These are phyloP conservation scores for Ophidiomyces ophidiicola DNA, from an alignment of 2,329 filamentous ascomycete species.

Conservation along the genomic window DNA sequence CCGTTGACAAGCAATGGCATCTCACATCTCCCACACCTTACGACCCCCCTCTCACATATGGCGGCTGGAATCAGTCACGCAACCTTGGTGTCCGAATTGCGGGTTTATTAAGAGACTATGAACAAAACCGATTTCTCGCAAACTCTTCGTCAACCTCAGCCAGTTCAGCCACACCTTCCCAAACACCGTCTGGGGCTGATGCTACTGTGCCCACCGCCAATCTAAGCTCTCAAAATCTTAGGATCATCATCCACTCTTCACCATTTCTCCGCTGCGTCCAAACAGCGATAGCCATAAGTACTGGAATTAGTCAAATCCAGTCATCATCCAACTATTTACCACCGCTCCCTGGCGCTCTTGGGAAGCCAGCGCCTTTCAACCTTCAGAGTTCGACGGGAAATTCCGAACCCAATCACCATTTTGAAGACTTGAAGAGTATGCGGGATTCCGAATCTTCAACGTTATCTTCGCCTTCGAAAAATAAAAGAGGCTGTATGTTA, in stretches of 20 bases:
- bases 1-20: conserved; percentile 91
- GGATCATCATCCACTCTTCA: conserved; percentile 81
- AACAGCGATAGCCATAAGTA: conserved; percentile 75
- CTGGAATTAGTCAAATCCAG: conserved; percentile 53
- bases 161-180: conserved; percentile 5
- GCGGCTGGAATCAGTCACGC: conserved; percentile 79
- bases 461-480: background rate
- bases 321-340: conserved; percentile 2
- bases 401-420: too few species aligned
- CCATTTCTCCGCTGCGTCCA: conserved; percentile 88
- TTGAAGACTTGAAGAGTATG: too few species aligned
- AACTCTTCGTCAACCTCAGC: background rate
- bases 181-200: background rate
- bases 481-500: conserved; percentile 32
- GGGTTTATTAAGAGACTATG: conserved; percentile 48
- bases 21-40: conserved; percentile 86
- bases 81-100: conserved; percentile 72
- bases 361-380: too few species aligned
- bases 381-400: too few species aligned
- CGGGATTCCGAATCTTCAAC: too few species aligned
- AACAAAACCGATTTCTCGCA: conserved; percentile 18
- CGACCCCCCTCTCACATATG: conserved; percentile 88
- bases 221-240: conserved; percentile 45
- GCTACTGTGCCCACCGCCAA: background rate
- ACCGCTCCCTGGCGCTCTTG: conserved; percentile 13